phyloP scores from a whole-genome alignment of 345 rosid species.

The Angophora floribunda region DNA sequence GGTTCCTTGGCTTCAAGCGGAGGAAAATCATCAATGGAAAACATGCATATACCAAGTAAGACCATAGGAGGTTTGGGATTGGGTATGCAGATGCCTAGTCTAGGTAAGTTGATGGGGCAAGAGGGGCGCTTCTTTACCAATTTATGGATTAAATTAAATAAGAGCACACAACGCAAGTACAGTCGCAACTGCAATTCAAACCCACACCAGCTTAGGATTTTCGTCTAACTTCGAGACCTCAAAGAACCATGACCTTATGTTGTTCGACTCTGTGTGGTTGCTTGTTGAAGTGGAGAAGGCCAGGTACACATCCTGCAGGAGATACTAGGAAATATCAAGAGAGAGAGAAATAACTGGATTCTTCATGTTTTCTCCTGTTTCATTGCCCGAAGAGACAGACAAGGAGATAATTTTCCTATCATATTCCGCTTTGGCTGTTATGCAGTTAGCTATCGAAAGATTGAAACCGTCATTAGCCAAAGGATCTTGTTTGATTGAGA shows the following conservation, averaged over 20 bases:
- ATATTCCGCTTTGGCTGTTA: constrained; percentile 17
- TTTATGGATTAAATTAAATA: too few species aligned
- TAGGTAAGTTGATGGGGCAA: too few species aligned
- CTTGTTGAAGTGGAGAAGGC: constrained; percentile 68
- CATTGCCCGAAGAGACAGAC: constrained; percentile 14
- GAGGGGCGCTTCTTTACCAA: too few species aligned
- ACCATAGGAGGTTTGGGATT: too few species aligned
- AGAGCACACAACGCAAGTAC: background rate
- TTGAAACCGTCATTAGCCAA: constrained; percentile 14
- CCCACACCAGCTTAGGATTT: constrained; percentile 5
- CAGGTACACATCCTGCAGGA: constrained; percentile 39
- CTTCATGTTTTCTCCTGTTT: background rate
- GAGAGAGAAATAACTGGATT: constrained; percentile 19
- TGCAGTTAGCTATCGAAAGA: constrained; percentile 1
- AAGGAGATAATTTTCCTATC: constrained; percentile 38
- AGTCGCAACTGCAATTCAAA: constrained; percentile 13
- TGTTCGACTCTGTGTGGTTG: constrained; percentile 22
- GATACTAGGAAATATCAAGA: constrained; percentile 33
- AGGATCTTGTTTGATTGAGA: constrained; percentile 29
- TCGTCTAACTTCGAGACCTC: constrained; percentile 11
- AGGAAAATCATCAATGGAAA: too few species aligned
- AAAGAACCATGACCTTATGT: constrained; percentile 52
- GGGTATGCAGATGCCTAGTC: too few species aligned
- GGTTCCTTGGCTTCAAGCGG: too few species aligned
- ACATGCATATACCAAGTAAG: too few species aligned